A percentile compares a stretch with the other conserved stretches of the same genome.
phyloP scores from a whole-genome alignment of 495 filamentous ascomycete genomes.

The Aspergillus indologenus region DNA sequence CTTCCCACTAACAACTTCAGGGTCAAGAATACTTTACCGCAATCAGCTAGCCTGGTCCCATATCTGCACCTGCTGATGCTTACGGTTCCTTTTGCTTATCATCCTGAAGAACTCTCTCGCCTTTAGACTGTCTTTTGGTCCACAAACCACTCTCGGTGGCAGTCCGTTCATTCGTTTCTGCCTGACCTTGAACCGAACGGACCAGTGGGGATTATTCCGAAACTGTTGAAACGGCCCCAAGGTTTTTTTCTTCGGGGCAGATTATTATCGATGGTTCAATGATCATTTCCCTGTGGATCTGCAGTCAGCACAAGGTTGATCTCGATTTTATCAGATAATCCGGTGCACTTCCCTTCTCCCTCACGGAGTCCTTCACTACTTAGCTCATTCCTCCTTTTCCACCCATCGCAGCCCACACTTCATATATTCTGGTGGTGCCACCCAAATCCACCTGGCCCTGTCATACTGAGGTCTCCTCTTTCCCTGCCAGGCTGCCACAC shows the following conservation, averaged over 20 bases:
- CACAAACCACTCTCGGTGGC: no score
- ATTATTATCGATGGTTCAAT: constrained; percentile 4
- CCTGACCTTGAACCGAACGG: neutral
- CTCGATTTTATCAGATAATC: neutral
- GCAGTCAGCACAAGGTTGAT: neutral
- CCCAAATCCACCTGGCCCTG: no score
- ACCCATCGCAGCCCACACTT: neutral
- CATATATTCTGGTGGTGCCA: neutral
- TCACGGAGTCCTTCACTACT: neutral
- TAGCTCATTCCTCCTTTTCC: neutral
- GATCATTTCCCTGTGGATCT: neutral
- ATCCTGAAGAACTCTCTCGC: neutral
- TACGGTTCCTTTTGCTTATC: neutral
- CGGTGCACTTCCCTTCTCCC: neutral
- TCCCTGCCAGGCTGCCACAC: neutral
- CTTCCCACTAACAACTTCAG: no score
- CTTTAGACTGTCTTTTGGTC: neutral
- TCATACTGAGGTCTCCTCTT: neutral
- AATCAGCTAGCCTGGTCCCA: no score
- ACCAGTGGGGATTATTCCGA: neutral
- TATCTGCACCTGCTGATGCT: neutral
- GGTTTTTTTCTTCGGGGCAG: neutral
- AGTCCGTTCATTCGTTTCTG: neutral
- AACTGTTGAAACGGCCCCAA: neutral
- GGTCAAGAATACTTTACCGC: no score